Base-by-base conservation (phyloP, 1,284 basidiomycete species). In the Moniliella sp. region DNA sequence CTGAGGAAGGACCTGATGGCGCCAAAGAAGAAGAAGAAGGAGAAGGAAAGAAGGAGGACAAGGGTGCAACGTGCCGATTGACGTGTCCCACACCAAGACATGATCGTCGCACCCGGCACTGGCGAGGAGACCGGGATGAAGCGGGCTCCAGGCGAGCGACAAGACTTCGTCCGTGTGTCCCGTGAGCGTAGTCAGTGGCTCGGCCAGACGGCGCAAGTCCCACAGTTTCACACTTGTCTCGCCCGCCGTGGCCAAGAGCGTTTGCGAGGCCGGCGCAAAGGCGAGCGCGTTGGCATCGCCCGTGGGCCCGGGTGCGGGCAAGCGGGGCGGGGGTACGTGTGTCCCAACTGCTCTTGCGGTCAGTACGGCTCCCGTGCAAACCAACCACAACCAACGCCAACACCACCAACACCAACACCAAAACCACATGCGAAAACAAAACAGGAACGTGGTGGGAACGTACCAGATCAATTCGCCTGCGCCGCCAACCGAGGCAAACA, bases 21-120 rank as follows among this genome's bases (percentile, higher is more conserved):
- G n/a, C n/a, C n/a, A n/a, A n/a, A n/a, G n/a, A n/a, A n/a, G n/a
- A n/a, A n/a, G n/a, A n/a, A n/a, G n/a, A n/a, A n/a, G n/a, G n/a
- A n/a, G n/a, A n/a, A n/a, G n/a, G n/a, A n/a, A n/a, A n/a, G n/a
- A n/a, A n/a, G n/a, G n/a, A n/a, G n/a, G n/a, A n/a, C n/a, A n/a
- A n/a, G n/a, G n/a, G n/a, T n/a, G n/a, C n/a, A n/a, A n/a, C n/a
- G n/a, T n/a, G n/a, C n/a, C n/a, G n/a, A n/a, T n/a, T n/a, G n/a
- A n/a, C n/a, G n/a, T n/a, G n/a, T 99, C 86, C 91, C 91, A 99
- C 31, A 97, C 67, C 48, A 91, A 86, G 41, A 97, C 73, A 12
- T 91, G 70, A 18, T 91, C 71, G 59, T 99, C 88, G 33, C 81
- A 77, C 0, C 79, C 80, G 0, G 83, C 83, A 4, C 34, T 39